phyloP scores from a whole-genome alignment of 352 stramenopile genomes.

The Phytophthora boehmeriae region DNA sequence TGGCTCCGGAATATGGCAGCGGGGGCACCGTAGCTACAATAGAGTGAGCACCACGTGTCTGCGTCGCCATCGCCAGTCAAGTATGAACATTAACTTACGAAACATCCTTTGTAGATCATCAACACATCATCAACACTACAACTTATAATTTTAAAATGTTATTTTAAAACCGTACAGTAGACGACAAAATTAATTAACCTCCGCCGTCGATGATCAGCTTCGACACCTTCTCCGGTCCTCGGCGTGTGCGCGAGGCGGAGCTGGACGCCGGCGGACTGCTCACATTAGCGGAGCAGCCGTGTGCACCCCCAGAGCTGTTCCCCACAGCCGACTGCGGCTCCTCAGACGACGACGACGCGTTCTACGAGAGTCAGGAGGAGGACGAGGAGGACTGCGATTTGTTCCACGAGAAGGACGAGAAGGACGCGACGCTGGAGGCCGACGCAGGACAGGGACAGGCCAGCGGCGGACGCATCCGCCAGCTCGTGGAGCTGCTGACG shows the following conservation, averaged over 20 bases:
- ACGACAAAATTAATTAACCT: no score
- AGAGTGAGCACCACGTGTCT: conserved; percentile 1
- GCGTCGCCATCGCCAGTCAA: no score
- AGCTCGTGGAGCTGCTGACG: conserved; percentile 68
- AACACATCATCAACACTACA: no score
- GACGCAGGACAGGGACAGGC: conserved; percentile 10
- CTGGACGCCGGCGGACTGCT: conserved; percentile 31
- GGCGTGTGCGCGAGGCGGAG: conserved; percentile 42
- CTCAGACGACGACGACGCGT: conserved; percentile 31
- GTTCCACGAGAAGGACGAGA: conserved; percentile 42
- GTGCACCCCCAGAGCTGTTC: conserved; percentile 13
- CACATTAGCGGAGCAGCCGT: conserved; percentile 29
- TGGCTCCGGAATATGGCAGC: conserved; percentile 69
- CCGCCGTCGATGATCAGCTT: conserved; percentile 76
- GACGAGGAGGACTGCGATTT: conserved; percentile 39
- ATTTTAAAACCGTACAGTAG: no score
- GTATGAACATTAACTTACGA: no score
- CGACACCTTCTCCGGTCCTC: conserved; percentile 65
- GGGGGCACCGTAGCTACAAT: conserved; percentile 13
- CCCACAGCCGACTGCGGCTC: conserved; percentile 15
- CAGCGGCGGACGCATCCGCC: conserved; percentile 45
- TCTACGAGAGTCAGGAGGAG: conserved; percentile 43
- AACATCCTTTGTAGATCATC: no score
- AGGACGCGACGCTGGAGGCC: conserved; percentile 7
- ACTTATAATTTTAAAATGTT: no score